Evolutionary conservation across 257 asterid genomes (phyloP), one percentile per base, ranked within the genome.

Genomic region (Solanum boliviense): DNA sequence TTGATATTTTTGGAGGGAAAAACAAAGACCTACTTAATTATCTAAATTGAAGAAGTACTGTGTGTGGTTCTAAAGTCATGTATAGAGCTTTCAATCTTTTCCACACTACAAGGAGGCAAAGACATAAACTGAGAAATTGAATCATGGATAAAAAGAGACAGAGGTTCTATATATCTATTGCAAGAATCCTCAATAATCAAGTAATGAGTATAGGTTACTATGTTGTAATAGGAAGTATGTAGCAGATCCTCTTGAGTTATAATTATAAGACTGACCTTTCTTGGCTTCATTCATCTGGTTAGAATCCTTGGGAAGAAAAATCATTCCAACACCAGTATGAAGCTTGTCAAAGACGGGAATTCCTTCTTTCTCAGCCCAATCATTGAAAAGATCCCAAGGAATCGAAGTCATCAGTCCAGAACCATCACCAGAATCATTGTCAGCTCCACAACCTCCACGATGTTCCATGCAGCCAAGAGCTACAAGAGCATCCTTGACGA

Each of bases 391-490:
- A 29, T 93, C 99, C 99, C 99, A 97, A 15, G 99, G 99, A 82
- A 97, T 97, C 75, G 98, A 93, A 74, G 98, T 96, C 99, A 97
- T 96, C 86, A 97, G 36, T 71, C 99, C 99, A 58, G 99, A 93
- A 88, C 99, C 99, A 93, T 97, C 99, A 86, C 99, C 99, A 9
- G 99, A 97, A 92, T 95, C 99, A 89, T 97, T 97, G 92, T 97
- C 99, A 71, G 99, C 99, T 87, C 99, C 99, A 91, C 99, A 97
- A 38, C 99, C 99, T 67, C 99, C 99, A 86, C 99, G 98, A 91
- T 97, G 99, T 86, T 97, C 99, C 99, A 97, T 97, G 92, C 99
- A 97, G 78, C 99, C 98, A 68, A 97, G 99, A 85, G 99, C 99
- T 56, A 89, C 90, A 84, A 97, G 98, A 90, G 99, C 99, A 94